phyloP scores from a whole-genome alignment of 2,329 filamentous ascomycete genomes.

The Pestalotiopsis sp. region DNA sequence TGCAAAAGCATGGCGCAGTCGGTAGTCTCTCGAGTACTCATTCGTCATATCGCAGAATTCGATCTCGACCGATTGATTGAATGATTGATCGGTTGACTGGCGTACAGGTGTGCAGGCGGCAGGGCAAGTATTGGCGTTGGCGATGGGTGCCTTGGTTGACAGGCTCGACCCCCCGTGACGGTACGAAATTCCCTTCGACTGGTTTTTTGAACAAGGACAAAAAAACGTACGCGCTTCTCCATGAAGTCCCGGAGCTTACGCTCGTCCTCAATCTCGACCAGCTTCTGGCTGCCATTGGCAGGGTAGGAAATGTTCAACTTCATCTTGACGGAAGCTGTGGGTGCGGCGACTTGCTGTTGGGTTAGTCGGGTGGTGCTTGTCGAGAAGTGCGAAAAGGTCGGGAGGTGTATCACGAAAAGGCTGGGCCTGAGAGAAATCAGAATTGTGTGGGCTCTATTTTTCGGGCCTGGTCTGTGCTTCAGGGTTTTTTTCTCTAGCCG shows the following conservation, averaged over 20 bases:
- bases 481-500: conserved; percentile 2
- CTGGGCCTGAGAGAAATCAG: conserved; percentile 5
- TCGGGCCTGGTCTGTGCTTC: conserved; percentile 10
- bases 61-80: background rate
- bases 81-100: background rate
- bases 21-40: background rate
- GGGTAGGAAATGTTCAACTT: conserved; percentile 82
- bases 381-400: conserved; percentile 18
- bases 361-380: conserved; percentile 28
- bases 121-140: background rate
- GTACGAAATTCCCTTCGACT: background rate
- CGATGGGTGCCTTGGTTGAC: background rate
- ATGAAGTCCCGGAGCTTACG: conserved; percentile 98
- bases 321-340: conserved; percentile 58
- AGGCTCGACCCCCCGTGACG: background rate
- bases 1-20: background rate
- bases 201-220: background rate
- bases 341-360: conserved; percentile 28
- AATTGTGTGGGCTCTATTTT: conserved; percentile 11
- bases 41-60: background rate
- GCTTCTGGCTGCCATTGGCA: conserved; percentile 99
- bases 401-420: conserved; percentile 7
- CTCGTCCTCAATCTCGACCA: conserved; percentile 99
- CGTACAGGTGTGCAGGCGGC: background rate
- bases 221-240: conserved; percentile 81